Percentiles rank a stretch among this genome's conserved stretches.
phyloP scores from a whole-genome alignment of 2,329 filamentous ascomycete genomes.

The Coniosporium tulheliwenetii region DNA sequence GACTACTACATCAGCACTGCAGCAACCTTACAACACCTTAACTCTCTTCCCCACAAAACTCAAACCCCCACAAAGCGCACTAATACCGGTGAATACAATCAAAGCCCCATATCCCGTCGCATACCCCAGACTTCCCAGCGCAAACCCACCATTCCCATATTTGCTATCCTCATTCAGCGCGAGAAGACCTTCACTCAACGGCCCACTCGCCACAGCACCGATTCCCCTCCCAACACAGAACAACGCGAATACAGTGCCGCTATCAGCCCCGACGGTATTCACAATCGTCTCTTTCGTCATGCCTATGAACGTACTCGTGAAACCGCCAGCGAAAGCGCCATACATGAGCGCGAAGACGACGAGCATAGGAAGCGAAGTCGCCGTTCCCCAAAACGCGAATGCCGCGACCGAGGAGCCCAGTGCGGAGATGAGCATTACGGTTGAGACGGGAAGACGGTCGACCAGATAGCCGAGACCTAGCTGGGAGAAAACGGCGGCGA shows the following conservation, averaged over 20 bases:
- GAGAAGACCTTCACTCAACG: constrained; percentile 30
- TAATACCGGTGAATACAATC: constrained; percentile 26
- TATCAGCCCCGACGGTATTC: constrained; percentile 14
- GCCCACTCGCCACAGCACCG: constrained; percentile 34
- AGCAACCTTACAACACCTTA: constrained; percentile 10
- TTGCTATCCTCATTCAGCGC: constrained; percentile 17
- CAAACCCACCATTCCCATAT: constrained; percentile 18
- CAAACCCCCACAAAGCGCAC: constrained; percentile 15
- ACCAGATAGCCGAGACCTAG: constrained; percentile 19
- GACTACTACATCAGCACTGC: background rate
- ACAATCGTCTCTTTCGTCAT: constrained; percentile 1
- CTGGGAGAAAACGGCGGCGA: constrained; percentile 19
- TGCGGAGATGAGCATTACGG: constrained; percentile 25
- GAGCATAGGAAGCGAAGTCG: constrained; percentile 19
- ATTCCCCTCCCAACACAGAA: constrained; percentile 34
- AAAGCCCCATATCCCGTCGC: constrained; percentile 26
- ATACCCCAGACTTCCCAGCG: constrained; percentile 15
- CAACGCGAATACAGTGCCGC: constrained; percentile 32
- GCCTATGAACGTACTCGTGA: constrained; percentile 15
- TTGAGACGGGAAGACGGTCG: constrained; percentile 26
- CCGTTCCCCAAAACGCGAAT: constrained; percentile 32
- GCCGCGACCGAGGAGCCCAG: constrained; percentile 23
- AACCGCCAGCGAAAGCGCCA: constrained; percentile 29
- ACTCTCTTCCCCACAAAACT: constrained; percentile 2
- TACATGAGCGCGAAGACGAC: constrained; percentile 26